phyloP scores from a whole-genome alignment of 2,329 filamentous ascomycete species.

The Fusarium sp. region DNA sequence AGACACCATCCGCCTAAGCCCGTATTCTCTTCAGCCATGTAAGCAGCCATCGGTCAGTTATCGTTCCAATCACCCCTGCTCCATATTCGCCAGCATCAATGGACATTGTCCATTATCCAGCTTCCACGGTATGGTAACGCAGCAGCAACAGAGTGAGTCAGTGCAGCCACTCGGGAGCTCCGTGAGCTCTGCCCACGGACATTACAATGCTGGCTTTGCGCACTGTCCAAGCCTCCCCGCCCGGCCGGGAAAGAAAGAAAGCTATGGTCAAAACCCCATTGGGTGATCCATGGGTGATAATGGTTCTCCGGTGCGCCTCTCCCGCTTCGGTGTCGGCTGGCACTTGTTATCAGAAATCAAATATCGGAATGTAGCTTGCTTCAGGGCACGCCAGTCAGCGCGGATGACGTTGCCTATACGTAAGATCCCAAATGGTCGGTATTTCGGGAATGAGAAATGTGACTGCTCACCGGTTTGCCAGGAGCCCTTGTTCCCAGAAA shows the following conservation, averaged over 20 bases:
- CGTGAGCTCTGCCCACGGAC: constrained; percentile 2
- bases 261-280: not conserved
- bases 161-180: constrained; percentile 31
- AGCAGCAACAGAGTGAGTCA: constrained; percentile 1
- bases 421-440: constrained; percentile 30
- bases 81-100: not conserved
- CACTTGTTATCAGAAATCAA: constrained; percentile 22
- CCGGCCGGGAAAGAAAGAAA: not conserved
- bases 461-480: constrained; percentile 39
- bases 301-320: constrained; percentile 13
- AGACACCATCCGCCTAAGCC: not conserved
- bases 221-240: constrained; percentile 1
- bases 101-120: not conserved
- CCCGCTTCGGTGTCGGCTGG: constrained; percentile 11
- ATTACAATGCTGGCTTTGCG: constrained; percentile 1
- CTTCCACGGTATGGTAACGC: constrained; percentile 17
- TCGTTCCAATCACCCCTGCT: not conserved
- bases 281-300: not conserved
- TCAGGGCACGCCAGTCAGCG: constrained; percentile 6
- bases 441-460: constrained; percentile 25
- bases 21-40: constrained; percentile 11
- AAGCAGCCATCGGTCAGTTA: constrained; percentile 10
- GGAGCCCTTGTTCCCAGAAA: constrained; percentile 34
- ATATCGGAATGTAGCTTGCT: constrained; percentile 5
- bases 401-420: constrained; percentile 17